Conservation (phyloP, 148 eudicot species). For the Silene latifolia region DNA sequence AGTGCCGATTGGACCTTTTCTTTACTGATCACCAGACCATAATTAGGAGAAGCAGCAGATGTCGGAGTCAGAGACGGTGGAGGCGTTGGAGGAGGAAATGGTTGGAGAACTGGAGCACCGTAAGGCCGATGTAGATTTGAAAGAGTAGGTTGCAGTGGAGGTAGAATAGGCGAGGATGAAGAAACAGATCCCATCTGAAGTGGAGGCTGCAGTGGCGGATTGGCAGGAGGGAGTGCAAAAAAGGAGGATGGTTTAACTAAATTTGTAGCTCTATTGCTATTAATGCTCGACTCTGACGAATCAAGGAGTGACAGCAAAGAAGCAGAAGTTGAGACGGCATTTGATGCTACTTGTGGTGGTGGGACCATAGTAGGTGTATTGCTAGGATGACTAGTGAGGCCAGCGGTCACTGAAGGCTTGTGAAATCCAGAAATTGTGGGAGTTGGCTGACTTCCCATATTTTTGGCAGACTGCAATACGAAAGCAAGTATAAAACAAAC, state of each 20-base stretch:
- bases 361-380: constrained; percentile 37
- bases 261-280: constrained; percentile 37
- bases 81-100: constrained; percentile 96
- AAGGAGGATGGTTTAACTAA: constrained; percentile 75
- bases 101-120: constrained; percentile 78
- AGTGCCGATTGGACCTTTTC: constrained; percentile 68
- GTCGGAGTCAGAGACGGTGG: constrained; percentile 70
- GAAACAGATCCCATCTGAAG: constrained; percentile 34
- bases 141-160: constrained; percentile 57
- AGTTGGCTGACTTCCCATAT: constrained; percentile 45
- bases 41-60: constrained; percentile 36
- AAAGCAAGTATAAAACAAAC: constrained; percentile 14
- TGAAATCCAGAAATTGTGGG: constrained; percentile 35
- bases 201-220: constrained; percentile 36
- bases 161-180: constrained; percentile 53
- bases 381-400: constrained; percentile 37
- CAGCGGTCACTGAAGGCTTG: constrained; percentile 31
- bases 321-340: constrained; percentile 43
- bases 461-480: constrained; percentile 66
- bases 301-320: constrained; percentile 44
- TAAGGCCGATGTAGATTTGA: constrained; percentile 55
- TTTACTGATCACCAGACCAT: constrained; percentile 55
- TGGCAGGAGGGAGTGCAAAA: constrained; percentile 45
- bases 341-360: constrained; percentile 33
- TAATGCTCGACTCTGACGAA: constrained; percentile 36